Conservation (phyloP, 192 early-diverging fungal genomes). For the Coemansia sp. region DNA sequence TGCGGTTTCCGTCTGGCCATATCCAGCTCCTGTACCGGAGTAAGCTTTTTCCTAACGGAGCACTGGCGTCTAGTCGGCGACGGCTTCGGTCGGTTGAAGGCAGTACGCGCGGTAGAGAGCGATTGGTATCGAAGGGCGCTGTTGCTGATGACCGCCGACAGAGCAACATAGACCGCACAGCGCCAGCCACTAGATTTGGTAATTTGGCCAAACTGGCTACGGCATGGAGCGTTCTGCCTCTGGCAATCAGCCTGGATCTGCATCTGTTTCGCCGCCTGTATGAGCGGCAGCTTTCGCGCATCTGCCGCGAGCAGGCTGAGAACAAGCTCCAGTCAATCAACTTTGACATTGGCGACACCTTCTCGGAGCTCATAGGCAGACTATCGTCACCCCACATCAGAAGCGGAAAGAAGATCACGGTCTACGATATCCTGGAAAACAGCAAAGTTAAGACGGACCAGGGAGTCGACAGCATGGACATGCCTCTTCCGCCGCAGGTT, state of each 20-base stretch:
- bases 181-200: not conserved
- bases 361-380: slow-evolving; percentile 35
- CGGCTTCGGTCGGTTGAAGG: slow-evolving; percentile 34
- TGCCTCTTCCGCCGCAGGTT: slow-evolving; percentile 15
- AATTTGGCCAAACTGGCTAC: slow-evolving; percentile 36
- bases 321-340: slow-evolving; percentile 47
- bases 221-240: slow-evolving; percentile 48
- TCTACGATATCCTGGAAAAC: slow-evolving; percentile 46
- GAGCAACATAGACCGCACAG: not conserved
- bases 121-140: not conserved
- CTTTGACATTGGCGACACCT: slow-evolving; percentile 51
- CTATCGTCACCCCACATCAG: slow-evolving; percentile 21
- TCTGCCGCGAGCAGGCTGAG: slow-evolving; percentile 53
- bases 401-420: slow-evolving; percentile 37
- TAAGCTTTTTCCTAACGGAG: slow-evolving; percentile 24
- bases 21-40: slow-evolving; percentile 36
- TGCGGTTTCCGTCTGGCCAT: slow-evolving; percentile 16
- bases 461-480: slow-evolving; percentile 18
- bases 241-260: slow-evolving; percentile 37
- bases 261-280: slow-evolving; percentile 40
- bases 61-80: slow-evolving; percentile 34
- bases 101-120: not conserved
- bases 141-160: not conserved
- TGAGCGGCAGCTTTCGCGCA: slow-evolving; percentile 46
- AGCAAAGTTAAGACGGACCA: slow-evolving; percentile 41